Evolutionary conservation across 2,329 filamentous ascomycete genomes (phyloP).

Genomic region (Fusarium irregulare): DNA sequence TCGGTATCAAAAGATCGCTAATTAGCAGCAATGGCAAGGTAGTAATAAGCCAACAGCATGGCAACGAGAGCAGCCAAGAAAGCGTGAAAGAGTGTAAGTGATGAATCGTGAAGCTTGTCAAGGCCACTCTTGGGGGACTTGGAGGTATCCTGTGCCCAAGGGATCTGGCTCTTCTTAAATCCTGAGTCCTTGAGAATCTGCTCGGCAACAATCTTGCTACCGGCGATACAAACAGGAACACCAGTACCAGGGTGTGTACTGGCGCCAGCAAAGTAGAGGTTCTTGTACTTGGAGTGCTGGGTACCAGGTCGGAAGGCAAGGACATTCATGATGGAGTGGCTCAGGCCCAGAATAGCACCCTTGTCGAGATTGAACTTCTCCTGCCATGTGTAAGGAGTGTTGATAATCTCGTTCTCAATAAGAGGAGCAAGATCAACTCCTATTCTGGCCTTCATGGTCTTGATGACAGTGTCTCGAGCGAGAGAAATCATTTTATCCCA

Average conservation of each 20-base stretch:
- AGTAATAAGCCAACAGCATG: constrained; percentile 17
- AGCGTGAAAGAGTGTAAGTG: constrained; percentile 22
- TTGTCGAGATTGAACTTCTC: constrained; percentile 78
- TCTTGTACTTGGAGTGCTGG: constrained; percentile 59
- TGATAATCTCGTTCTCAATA: constrained; percentile 71
- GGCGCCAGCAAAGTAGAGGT: constrained; percentile 78
- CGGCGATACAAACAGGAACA: constrained; percentile 78
- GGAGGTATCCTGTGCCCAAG: constrained; percentile 7
- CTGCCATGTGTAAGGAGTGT: constrained; percentile 75
- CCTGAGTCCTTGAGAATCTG: constrained; percentile 51
- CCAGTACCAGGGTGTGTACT: constrained; percentile 81
- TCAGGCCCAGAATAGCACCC: constrained; percentile 78
- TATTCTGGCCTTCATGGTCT: constrained; percentile 70
- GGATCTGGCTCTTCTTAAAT: constrained; percentile 12
- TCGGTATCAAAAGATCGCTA: neutral
- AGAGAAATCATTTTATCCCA: constrained; percentile 70
- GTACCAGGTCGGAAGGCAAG: constrained; percentile 73
- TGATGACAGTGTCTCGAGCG: constrained; percentile 70
- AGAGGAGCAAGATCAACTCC: constrained; percentile 61
- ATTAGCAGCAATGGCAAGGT: constrained; percentile 16
- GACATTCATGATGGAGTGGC: constrained; percentile 80
- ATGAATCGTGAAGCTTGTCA: constrained; percentile 26
- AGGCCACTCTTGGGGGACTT: constrained; percentile 9
- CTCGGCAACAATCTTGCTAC: constrained; percentile 68
- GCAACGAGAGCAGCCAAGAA: constrained; percentile 26